Percentiles rank a stretch among this genome's conserved stretches.
Evolutionary conservation across 352 stramenopile genomes (phyloP).

Genomic region (Phytophthora citricola): DNA sequence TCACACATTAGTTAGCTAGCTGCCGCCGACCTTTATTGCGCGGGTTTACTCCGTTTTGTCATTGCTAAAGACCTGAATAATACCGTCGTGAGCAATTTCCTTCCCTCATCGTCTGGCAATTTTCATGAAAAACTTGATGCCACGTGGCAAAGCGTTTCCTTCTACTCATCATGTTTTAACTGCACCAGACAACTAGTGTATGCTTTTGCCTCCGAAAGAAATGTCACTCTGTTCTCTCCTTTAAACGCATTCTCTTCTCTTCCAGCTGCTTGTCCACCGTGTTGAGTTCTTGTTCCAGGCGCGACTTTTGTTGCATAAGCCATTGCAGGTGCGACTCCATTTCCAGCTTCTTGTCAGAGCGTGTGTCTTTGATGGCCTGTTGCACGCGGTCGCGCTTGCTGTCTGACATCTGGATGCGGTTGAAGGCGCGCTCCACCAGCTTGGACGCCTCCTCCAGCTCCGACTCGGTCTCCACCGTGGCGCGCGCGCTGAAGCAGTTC

Average conservation of each 20-base stretch:
- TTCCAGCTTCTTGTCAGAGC: conserved; percentile 43
- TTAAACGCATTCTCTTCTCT: conserved; percentile 63
- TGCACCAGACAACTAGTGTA: background rate
- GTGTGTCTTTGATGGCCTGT: conserved; percentile 47
- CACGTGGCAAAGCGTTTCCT: conserved; percentile 8
- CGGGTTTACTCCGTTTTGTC: conserved; percentile 30
- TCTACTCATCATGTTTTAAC: conserved; percentile 9
- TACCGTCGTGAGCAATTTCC: background rate
- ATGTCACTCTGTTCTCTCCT: conserved; percentile 43
- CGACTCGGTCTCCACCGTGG: conserved; percentile 58
- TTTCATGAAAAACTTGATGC: conserved; percentile 3
- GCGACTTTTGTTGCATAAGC: conserved; percentile 55
- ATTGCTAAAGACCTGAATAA: conserved; percentile 10
- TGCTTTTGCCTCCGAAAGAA: background rate
- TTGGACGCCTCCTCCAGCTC: conserved; percentile 77
- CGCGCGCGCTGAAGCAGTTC: conserved; percentile 72
- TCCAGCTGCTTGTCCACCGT: conserved; percentile 54
- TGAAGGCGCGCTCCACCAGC: conserved; percentile 63
- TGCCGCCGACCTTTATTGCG: conserved; percentile 18
- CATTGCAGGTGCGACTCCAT: conserved; percentile 65
- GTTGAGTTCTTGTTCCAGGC: conserved; percentile 54
- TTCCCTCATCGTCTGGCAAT: background rate
- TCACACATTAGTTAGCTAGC: conserved; percentile 16
- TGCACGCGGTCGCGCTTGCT: conserved; percentile 46
- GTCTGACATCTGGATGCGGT: conserved; percentile 65